Base-by-base conservation (phyloP, 495 filamentous ascomycete species). In the Xylaria bambusicola region DNA sequence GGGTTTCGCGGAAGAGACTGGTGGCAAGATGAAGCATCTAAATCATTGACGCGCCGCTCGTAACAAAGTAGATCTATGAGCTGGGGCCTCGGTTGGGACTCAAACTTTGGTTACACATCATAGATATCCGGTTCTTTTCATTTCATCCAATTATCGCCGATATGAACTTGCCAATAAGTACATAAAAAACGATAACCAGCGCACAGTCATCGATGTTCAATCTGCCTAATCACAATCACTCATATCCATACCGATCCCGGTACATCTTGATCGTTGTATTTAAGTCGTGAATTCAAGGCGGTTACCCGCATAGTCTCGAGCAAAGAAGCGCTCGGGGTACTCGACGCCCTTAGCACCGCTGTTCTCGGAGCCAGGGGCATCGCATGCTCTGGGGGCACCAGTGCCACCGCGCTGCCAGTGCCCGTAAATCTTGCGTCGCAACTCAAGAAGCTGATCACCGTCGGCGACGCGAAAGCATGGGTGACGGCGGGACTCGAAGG, bases 271-370 rank as follows among this genome's bases (percentile, higher is more conserved):
- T 33, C 10, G 29, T 33, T 33, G 29, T 10, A 33, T 33, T 48
- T 44, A 87, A 50, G 84, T 56, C 49, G 75, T 83, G 65, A 86
- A 88, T 66, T 88, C 85, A 41, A 88, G 66, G 56, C 79, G 61
- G 66, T 88, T 88, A 7, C 85, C 84, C 6, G 81, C 83, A 75
- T 74, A 87, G 61, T 87, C 85, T 52, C 84, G 73, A 0, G 83
- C 85, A 68, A 88, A 88, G 70, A 87, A 87, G 18, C 84, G 71
- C 27, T 66, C 73, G 1, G 84, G 84, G 63, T 85, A 86, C 62
- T 86, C 85, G 1, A 77, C 80, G 0, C 80, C 83, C 62, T 82
- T 71, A 0, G 71, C 67, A 5, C 83, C 84, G 40, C 78, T 83
- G 57, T 73, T 73, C 60, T 71, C 63, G 13, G 66, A 73, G 2